Base-by-base conservation (phyloP, 371 early-diverging fungal species). In the Actinomortierella ambigua region DNA sequence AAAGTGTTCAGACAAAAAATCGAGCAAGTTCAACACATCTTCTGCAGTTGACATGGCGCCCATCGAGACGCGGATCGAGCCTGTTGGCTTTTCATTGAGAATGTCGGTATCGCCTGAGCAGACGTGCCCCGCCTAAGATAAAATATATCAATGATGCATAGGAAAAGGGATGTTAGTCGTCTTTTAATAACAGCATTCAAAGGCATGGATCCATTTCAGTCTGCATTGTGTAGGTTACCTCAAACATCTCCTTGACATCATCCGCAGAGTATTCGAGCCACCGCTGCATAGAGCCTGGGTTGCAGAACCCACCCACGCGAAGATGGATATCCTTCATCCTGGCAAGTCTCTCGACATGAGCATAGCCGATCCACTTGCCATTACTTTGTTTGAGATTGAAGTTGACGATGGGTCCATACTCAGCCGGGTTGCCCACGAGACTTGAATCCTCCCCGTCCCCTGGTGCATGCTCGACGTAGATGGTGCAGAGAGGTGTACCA, bases 71-170 rank as follows among this genome's bases (percentile, higher is more conserved):
- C 92, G 86, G 34, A 92, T 53, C 1, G 88, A 76, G 1, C 91
- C 90, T 0, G 88, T 83, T 6, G 86, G 88, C 47, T 77, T 78
- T 7, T 75, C 87, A 53, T 75, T 80, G 57, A 77, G 50, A 20
- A 92, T 61, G 61, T 91, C 93, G 4, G 81, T 66, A 41, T 85
- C 86, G 43, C 88, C 92, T 40, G 90, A 83, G 56, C 93, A 92
- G 8, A 81, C 79, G 65, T 85, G 82, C 1, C 87, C 88, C 29
- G 65, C 65, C 76, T 80, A 77, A 1, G 28, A n/a, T n/a, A n/a
- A n/a, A n/a, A n/a, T n/a, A n/a, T n/a, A n/a, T n/a, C n/a, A n/a
- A n/a, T n/a, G n/a, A n/a, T n/a, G n/a, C n/a, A n/a, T n/a, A n/a
- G n/a, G n/a, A n/a, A n/a, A n/a, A n/a, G n/a, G n/a, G n/a, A n/a